A percentile compares a stretch with the other conserved stretches of the same genome.
phyloP scores from a whole-genome alignment of 2,329 filamentous ascomycete species.

The Alternaria arbusti region DNA sequence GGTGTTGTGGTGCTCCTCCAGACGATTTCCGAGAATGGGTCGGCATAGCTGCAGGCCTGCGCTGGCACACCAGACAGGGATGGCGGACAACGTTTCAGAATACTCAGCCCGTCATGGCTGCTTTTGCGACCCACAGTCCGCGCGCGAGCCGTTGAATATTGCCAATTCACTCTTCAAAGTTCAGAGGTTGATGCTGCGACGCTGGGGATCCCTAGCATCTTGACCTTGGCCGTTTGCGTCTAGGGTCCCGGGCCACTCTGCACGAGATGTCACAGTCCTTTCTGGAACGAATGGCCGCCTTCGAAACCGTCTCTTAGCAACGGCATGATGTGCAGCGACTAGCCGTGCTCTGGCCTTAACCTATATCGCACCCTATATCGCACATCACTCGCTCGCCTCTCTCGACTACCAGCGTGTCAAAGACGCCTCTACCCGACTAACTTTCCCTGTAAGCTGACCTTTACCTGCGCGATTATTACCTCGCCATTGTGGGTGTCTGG shows the following conservation, averaged over 20 bases:
- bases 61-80: constrained; percentile 29
- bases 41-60: constrained; percentile 25
- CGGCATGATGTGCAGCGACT: constrained; percentile 12
- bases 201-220: constrained; percentile 14
- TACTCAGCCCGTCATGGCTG: constrained; percentile 30
- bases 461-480: background rate
- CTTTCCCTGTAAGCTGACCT: background rate
- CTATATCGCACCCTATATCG: background rate
- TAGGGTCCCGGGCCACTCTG: constrained; percentile 17
- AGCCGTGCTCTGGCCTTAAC: background rate
- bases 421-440: background rate
- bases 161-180: constrained; percentile 15
- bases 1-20: constrained; percentile 19
- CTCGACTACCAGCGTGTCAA: background rate
- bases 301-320: background rate
- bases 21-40: constrained; percentile 23
- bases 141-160: constrained; percentile 16
- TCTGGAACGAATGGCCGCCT: constrained; percentile 11
- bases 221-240: constrained; percentile 13
- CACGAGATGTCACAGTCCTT: constrained; percentile 19
- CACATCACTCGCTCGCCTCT: background rate
- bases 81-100: constrained; percentile 19
- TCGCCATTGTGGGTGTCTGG: background rate
- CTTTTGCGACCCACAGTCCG: constrained; percentile 22
- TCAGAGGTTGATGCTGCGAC: constrained; percentile 14